Base-by-base conservation (phyloP, 2,329 filamentous ascomycete species). In the Acarospora socialis region DNA sequence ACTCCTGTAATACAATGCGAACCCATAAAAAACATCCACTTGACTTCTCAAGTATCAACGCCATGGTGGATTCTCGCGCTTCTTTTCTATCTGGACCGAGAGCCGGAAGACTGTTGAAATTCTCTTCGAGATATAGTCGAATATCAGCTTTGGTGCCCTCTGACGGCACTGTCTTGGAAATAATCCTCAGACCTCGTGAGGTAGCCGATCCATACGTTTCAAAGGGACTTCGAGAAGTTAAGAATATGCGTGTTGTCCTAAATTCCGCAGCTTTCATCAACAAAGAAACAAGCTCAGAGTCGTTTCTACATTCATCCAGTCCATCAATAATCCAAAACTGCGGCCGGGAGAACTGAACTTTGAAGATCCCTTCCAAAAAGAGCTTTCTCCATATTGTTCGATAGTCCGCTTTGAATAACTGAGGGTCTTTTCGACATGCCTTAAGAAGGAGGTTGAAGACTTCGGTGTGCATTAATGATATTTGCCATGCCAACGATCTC, bases 241-340 rank as follows among this genome's bases (percentile, higher is more conserved):
- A 27, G 4, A 53, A 10, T 3, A 54, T 39, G 2, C 40, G 46
- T 2, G 54, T 13, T 0, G 46, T 48, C 40, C 46, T 48, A 1
- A 34, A 20, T 18, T 48, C 44, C 12, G 46, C 43, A 3, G 39
- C 32, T 7, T 41, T 42, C 1, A 33, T 21, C 1, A 54, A 30
- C n/a, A 51, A 46, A 5, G 12, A 26, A 7, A 50, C 35, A 7
- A 53, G 30, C 2, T 50, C 46, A 1, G 31, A 4, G 2, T 36
- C 31, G 4, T 25, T 32, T 16, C 36, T 43, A 33, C 48, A 51
- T 21, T 54, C 52, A 21, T 54, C 52, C 9, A 55, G 21, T 1
- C 47, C 47, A 23, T 55, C 52, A 14, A 55, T 47, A 3, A 54
- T 38, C 49, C 49, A 54, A 29, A 46, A 49, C 17, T 54, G 49